Conservation (phyloP, 345 rosid genomes). For the Kandelia obovata region DNA sequence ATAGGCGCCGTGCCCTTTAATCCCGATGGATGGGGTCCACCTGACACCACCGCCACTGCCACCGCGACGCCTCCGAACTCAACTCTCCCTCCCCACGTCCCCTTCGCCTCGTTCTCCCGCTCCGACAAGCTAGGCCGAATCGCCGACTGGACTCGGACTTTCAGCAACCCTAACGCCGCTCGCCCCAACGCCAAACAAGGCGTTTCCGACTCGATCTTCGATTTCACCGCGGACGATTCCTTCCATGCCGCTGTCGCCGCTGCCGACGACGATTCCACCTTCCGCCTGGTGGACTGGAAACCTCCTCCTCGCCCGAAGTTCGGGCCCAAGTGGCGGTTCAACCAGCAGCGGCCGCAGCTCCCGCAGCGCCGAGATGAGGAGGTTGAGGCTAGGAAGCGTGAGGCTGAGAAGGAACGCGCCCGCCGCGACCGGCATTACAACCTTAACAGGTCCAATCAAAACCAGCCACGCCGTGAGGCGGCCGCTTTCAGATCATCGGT, state of each 20-base stretch:
- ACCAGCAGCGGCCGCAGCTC: constrained; percentile 67
- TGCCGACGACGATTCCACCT: constrained; percentile 64
- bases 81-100: constrained; percentile 58
- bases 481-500: constrained; percentile 81
- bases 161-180: constrained; percentile 27
- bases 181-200: constrained; percentile 33
- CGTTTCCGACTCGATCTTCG: constrained; percentile 57
- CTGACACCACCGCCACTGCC: constrained; percentile 37
- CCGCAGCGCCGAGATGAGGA: constrained; percentile 97
- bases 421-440: constrained; percentile 83
- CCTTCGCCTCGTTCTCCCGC: constrained; percentile 82
- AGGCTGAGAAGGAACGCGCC: constrained; percentile 91
- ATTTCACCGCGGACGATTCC: constrained; percentile 81
- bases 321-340: constrained; percentile 85
- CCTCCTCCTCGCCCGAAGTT: constrained; percentile 83
- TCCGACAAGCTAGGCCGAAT: constrained; percentile 86
- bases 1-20: constrained; percentile 72
- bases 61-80: constrained; percentile 23
- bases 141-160: constrained; percentile 80
- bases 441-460: constrained; percentile 56
- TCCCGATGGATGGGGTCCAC: constrained; percentile 95
- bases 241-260: constrained; percentile 47
- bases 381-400: constrained; percentile 80
- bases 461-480: constrained; percentile 76
- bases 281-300: constrained; percentile 87